A percentile compares a stretch with the other conserved stretches of the same genome.
Conservation (phyloP, 495 filamentous ascomycete genomes). For the Hypoxylon fuscum region DNA sequence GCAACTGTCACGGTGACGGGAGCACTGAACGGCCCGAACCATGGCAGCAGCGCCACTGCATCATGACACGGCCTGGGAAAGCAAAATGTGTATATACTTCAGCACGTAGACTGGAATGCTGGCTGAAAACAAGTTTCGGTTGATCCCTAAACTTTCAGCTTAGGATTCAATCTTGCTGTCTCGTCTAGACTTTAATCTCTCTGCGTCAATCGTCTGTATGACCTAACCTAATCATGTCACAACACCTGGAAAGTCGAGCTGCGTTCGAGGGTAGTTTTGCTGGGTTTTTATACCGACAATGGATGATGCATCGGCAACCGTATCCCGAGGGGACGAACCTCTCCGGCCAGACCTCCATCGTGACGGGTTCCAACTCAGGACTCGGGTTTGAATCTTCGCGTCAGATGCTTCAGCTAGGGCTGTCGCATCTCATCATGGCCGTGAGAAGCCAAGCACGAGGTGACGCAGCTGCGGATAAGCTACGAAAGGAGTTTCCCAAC, state of each 20-base stretch:
- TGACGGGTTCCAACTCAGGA: conserved; percentile 66
- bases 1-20: background rate
- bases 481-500: conserved; percentile 48
- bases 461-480: conserved; percentile 49
- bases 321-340: conserved; percentile 32
- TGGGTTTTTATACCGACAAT: conserved; percentile 41
- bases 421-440: conserved; percentile 60
- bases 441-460: conserved; percentile 61
- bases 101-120: background rate
- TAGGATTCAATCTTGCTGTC: no score
- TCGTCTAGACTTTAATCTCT: background rate
- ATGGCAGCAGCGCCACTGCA: no score
- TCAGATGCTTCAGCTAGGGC: conserved; percentile 57
- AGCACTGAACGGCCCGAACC: no score
- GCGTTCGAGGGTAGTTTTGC: conserved; percentile 20
- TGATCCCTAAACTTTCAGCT: no score
- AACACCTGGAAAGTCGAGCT: conserved; percentile 28
- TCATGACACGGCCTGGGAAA: no score
- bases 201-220: background rate
- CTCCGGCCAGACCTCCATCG: conserved; percentile 55
- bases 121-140: background rate
- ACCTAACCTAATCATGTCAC: conserved; percentile 28
- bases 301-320: conserved; percentile 33
- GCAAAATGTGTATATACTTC: no score
- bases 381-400: conserved; percentile 61